These are phyloP conservation scores for Trichoderma lentiforme DNA, from an alignment of 2,329 filamentous ascomycete species.

Conservation along the genomic window DNA sequence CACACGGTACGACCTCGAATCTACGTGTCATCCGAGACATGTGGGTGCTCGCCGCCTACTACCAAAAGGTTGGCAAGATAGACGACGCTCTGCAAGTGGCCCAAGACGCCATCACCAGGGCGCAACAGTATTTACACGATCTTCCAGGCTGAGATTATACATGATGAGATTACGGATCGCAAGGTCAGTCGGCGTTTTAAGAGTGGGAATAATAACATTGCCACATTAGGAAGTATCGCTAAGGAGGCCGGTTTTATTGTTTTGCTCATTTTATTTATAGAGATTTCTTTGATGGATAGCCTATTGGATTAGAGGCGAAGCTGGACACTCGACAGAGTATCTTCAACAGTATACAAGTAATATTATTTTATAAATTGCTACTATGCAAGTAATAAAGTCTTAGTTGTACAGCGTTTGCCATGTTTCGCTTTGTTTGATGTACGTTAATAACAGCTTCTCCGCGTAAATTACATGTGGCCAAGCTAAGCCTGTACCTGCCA, in stretches of 20 bases:
- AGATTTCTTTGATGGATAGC: background rate
- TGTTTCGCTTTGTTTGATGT: background rate
- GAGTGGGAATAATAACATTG: background rate
- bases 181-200: constrained; percentile 12
- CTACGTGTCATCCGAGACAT: constrained; percentile 38
- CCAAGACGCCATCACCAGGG: constrained; percentile 33
- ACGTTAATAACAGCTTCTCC: background rate
- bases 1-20: constrained; percentile 34
- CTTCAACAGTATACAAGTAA: background rate
- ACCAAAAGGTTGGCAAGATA: constrained; percentile 30
- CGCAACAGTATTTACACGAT: constrained; percentile 30
- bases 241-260: background rate
- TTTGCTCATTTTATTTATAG: background rate
- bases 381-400: background rate
- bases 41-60: constrained; percentile 38
- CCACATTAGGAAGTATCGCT: background rate
- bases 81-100: constrained; percentile 29
- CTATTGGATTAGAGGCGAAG: background rate
- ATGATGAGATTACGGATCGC: constrained; percentile 1
- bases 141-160: constrained; percentile 20
- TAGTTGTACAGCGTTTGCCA: background rate
- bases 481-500: background rate
- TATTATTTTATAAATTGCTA: background rate
- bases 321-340: background rate
- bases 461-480: background rate